A percentile compares a stretch with the other conserved stretches of the same genome.
phyloP scores from a whole-genome alignment of 495 filamentous ascomycete species.

The Neurospora sp. region DNA sequence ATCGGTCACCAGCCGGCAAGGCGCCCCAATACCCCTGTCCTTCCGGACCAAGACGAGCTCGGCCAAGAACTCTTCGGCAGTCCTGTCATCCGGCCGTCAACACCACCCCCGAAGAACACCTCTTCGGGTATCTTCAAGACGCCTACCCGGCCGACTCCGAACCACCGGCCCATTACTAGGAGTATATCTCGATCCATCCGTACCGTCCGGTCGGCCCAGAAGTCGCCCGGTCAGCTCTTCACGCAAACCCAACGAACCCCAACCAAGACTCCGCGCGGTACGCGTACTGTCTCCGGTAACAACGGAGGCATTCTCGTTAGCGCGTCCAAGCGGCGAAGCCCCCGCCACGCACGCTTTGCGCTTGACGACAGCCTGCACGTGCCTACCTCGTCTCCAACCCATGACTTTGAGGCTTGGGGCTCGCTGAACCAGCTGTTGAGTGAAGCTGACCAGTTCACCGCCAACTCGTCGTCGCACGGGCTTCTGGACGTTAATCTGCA shows the following conservation, averaged over 20 bases:
- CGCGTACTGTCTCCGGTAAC: slow-evolving; percentile 8
- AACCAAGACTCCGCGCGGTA: slow-evolving; percentile 29
- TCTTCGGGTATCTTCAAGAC: slow-evolving; percentile 43
- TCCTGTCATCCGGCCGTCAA: slow-evolving; percentile 43
- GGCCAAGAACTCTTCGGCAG: slow-evolving; percentile 48
- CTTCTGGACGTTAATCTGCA: slow-evolving; percentile 26
- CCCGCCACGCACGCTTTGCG: slow-evolving; percentile 22
- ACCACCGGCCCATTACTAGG: slow-evolving; percentile 45
- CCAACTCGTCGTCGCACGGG: slow-evolving; percentile 25
- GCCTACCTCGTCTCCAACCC: slow-evolving; percentile 39
- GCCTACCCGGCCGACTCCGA: slow-evolving; percentile 47
- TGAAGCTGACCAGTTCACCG: slow-evolving; percentile 38
- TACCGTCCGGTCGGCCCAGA: slow-evolving; percentile 24
- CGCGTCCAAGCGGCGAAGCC: slow-evolving; percentile 29
- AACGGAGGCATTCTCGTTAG: slow-evolving; percentile 9
- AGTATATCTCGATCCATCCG: slow-evolving; percentile 44
- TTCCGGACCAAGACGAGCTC: slow-evolving; percentile 37
- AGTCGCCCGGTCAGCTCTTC: slow-evolving; percentile 25
- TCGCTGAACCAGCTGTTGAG: slow-evolving; percentile 51
- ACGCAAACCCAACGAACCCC: slow-evolving; percentile 31
- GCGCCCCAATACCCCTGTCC: slow-evolving; percentile 17
- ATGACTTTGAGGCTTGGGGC: slow-evolving; percentile 10
- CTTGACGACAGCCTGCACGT: slow-evolving; percentile 12
- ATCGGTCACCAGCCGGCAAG: neutral
- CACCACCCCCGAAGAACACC: slow-evolving; percentile 48